Percentiles rank a stretch among this genome's conserved stretches.
Evolutionary conservation across 306 rosid genomes (phyloP).

Genomic region (Sesbania bispinosa): DNA sequence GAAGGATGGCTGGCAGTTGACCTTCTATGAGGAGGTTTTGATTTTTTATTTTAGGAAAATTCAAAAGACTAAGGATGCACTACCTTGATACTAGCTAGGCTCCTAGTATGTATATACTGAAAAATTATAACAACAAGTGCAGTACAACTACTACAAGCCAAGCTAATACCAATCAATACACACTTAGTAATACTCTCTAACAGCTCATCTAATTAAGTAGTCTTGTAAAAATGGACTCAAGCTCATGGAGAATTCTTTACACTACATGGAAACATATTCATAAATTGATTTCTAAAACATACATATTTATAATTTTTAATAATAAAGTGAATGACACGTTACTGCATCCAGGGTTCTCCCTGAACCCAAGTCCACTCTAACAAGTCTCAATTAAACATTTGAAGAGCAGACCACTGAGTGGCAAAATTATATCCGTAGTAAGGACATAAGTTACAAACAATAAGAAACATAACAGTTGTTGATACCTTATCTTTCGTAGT

Average conservation of each 20-base stretch:
- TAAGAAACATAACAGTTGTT: not conserved
- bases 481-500: conserved; percentile 73
- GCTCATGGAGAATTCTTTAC: not conserved
- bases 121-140: not conserved
- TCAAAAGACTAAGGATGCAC: not conserved
- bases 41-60: not conserved
- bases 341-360: not conserved
- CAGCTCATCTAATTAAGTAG: not conserved
- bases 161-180: not conserved
- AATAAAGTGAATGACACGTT: not conserved
- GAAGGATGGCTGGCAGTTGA: not conserved
- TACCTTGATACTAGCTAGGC: not conserved
- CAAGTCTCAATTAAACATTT: not conserved
- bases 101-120: not conserved
- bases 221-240: no score
- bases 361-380: not conserved
- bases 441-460: not conserved
- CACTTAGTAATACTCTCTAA: not conserved
- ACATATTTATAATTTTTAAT: not conserved
- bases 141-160: not conserved
- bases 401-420: not conserved
- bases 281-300: not conserved
- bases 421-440: not conserved
- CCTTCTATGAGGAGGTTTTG: not conserved
- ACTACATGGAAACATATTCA: not conserved